Base-by-base conservation (phyloP, 2,329 filamentous ascomycete species). In the Chrysosporium keratinophilum region DNA sequence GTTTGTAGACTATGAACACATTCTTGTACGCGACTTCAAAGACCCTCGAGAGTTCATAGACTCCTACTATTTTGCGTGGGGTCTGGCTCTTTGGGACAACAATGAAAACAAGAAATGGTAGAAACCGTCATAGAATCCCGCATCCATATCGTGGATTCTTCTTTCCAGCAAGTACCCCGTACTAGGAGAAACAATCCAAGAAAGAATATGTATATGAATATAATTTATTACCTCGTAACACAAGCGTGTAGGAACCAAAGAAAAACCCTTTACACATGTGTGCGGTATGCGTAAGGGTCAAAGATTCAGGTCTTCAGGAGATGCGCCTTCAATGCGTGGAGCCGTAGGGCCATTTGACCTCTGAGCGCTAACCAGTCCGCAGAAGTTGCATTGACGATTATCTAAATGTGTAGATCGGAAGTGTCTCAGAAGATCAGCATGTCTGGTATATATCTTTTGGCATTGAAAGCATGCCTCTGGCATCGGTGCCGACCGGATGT, bases 1-100 rank as follows among this genome's bases (percentile, higher is more conserved):
- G 50, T 52, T 52, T 46, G 41, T 52, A 7, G 50, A 52, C 31
- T 52, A 44, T 44, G 50, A 52, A 19, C 14, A 37, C 19, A 39
- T 52, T 15, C 9, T 15, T 15, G 23, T 46, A 20, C 6, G 33
- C 3, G 17, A 33, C 11, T 4, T 3, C 33, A 46, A 17, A 17
- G 31, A 35, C 5, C 28, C 33, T 19, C 19, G 7, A n/a, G 3
- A 28, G 7, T 28, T 28, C 7, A 28, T 7, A 28, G 7, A 28
- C 7, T 3, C 3, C 23, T 3, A 28, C 23, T 28, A 28, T 28
- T 28, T 28, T 28, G 3, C 7, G 3, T 28, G 23, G 23, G 23
- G 23, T 28, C 23, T 28, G 23, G 23, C 23, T n/a, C n/a, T n/a
- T n/a, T n/a, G n/a, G n/a, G n/a, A n/a, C n/a, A n/a, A n/a, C n/a